Evolutionary conservation across 768 basidiomycete genomes (phyloP), one percentile per base, ranked within the genome.

Genomic region (Jaapia argillacea): DNA sequence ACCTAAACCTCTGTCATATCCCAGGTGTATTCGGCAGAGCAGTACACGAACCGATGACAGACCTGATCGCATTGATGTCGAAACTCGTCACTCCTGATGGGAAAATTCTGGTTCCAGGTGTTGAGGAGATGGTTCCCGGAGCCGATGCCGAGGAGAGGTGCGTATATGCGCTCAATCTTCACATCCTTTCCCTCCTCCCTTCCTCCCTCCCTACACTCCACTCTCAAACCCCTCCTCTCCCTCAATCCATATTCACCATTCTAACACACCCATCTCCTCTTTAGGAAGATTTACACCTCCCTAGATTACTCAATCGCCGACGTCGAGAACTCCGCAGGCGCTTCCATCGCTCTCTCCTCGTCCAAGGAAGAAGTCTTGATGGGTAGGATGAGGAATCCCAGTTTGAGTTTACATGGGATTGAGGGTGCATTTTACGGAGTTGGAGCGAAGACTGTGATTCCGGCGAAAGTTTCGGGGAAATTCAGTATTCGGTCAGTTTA

Each of bases 361-460:
- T 81, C 92, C 59, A 93, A 91, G 59, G 79, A 79, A 24, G 59
- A 66, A 6, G 75, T 85, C 18, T 68, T 98, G 28, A 98, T 94
- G 92, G 89, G 86, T 28, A 79, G 90, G 52, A 97, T 97, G 93
- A 78, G 91, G 25, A 69, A 76, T 52, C 87, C 93, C 2, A 85
- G 82, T 45, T 72, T 98, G 48, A 92, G 89, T 2, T 65, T 98
- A 21, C 93, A 98, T 58, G 94, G 94, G 7, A 93, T 98, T 54
- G 88, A 96, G 62, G 92, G 93, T 40, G 94, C 92, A 1, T 96
- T 93, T 69, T n/a, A n/a, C n/a, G n/a, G n/a, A n/a, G 71, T 75
- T 0, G 89, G 88, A 2, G 77, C 73, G 16, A 91, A 90, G 76
- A 97, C 93, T 0, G 93, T 97, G 55, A 98, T 97, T 45, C 93